Base-by-base conservation (phyloP, 2,329 filamentous ascomycete genomes). In the Fusarium paranaense region DNA sequence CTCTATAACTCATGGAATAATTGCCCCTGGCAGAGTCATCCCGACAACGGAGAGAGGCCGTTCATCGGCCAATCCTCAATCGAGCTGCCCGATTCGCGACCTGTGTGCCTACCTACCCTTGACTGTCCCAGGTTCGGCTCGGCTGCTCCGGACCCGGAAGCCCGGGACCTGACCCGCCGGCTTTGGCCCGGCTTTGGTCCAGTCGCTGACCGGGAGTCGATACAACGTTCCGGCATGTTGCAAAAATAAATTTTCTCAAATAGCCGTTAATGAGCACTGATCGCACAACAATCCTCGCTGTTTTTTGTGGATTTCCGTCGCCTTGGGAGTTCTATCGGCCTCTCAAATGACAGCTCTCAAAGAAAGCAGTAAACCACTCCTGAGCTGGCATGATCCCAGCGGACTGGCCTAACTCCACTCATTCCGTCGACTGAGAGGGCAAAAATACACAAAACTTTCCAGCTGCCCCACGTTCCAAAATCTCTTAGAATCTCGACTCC, bases 171-270 rank as follows among this genome's bases (percentile, higher is more conserved):
- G 20, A 62, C 40, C 69, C 56, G 50, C 62, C 69, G 69, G 69
- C 50, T 70, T 38, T 35, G 40, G 56, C 45, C 69, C 69, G 69
- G 69, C 33, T 69, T 35, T 70, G 59, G 64, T 37, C 54, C 47
- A 32, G 22, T 14, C 30, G 50, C 32, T 13, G 62, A 66, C 56
- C 42, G 52, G 59, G 57, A 59, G 37, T 30, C n/a, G 4, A 42
- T 45, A 13, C 37, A 42, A 32, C 22, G 37, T 61, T 61, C 58
- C 58, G 38, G 58, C 13, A 18, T n/a, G 27, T 45, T 22, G 58
- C 27, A 61, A 61, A 59, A 61, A 47, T 47, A 47, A 13, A 13
- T 22, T 60, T 33, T 60, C 6, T 35, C 16, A 25, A n/a, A 27
- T 35, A 37, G 25, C 13, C 16, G 9, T 13, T 42, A 14, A 32